Evolutionary conservation across 225 moss, liverwort and hornwort species (phyloP).

Genomic region (Thuidium tamariscinum): DNA sequence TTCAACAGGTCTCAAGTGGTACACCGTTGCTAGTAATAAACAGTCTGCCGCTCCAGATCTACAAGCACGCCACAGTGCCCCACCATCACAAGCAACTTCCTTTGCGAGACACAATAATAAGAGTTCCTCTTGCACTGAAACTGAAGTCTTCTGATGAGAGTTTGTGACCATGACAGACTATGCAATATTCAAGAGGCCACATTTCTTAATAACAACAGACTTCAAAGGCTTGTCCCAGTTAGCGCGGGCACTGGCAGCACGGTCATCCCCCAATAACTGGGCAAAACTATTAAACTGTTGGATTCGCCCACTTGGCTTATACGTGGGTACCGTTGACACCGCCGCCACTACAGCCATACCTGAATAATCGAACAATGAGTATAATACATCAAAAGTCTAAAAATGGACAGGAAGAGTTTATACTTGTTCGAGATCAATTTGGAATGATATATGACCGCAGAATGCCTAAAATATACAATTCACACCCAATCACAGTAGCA

Average conservation of each 20-base stretch:
- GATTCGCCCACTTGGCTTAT: conserved; percentile 67
- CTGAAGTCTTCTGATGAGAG: not conserved
- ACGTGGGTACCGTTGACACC: conserved; percentile 70
- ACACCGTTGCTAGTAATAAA: not conserved
- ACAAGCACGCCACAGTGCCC: not conserved
- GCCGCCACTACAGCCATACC: conserved; percentile 88
- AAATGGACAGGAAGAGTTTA: not conserved
- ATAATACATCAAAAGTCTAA: not conserved
- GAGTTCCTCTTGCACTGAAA: not conserved
- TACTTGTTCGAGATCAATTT: not conserved
- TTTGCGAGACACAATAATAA: not conserved
- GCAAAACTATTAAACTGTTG: conserved; percentile 92
- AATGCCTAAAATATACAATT: not conserved
- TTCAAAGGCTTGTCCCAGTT: conserved; percentile 91
- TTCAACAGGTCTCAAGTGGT: not conserved
- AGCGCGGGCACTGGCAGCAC: conserved; percentile 80
- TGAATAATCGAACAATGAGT: conserved; percentile 12
- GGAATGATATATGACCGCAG: not conserved
- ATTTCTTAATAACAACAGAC: conserved; percentile 76
- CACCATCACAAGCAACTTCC: not conserved
- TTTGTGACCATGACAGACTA: conserved; percentile 22
- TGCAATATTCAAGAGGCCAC: conserved; percentile 58
- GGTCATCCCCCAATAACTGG: conserved; percentile 75
- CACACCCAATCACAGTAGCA: not conserved
- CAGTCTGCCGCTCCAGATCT: not conserved